A percentile compares a stretch with the other conserved stretches of the same genome.
These are phyloP conservation scores for Schizonepeta tenuifolia DNA, from an alignment of 257 asterid species.

Conservation along the genomic window DNA sequence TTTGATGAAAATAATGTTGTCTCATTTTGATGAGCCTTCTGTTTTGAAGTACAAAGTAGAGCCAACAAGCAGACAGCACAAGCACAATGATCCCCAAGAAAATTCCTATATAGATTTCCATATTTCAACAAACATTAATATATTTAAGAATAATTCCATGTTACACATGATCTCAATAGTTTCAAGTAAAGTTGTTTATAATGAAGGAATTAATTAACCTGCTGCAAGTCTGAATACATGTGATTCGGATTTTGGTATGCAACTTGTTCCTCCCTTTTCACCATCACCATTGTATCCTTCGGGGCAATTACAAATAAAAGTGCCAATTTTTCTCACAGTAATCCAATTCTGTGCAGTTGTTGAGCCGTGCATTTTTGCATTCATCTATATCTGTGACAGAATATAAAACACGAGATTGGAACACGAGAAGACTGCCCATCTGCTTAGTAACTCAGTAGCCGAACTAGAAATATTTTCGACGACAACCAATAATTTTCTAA, in stretches of 20 bases:
- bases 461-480: no score
- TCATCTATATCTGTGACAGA: slow-evolving; percentile 44
- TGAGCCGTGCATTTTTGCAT: slow-evolving; percentile 4
- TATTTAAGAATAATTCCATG: neutral
- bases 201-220: slow-evolving; percentile 21
- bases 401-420: no score
- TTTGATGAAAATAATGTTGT: neutral
- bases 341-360: slow-evolving; percentile 1
- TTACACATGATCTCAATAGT: no score
- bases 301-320: slow-evolving; percentile 33
- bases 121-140: no score
- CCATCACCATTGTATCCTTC: slow-evolving; percentile 41
- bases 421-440: no score
- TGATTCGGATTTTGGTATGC: slow-evolving; percentile 21
- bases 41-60: slow-evolving; percentile 27
- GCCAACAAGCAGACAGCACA: slow-evolving; percentile 18
- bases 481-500: no score
- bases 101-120: slow-evolving; percentile 25
- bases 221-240: slow-evolving; percentile 7
- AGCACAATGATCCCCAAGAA: slow-evolving; percentile 23
- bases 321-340: slow-evolving; percentile 32
- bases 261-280: slow-evolving; percentile 3
- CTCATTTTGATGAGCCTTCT: slow-evolving; percentile 18
- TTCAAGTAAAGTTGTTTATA: no score
- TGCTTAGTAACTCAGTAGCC: no score